Conservation (phyloP, 1,139 yeast genomes). For the Candida buenavistaensis region DNA sequence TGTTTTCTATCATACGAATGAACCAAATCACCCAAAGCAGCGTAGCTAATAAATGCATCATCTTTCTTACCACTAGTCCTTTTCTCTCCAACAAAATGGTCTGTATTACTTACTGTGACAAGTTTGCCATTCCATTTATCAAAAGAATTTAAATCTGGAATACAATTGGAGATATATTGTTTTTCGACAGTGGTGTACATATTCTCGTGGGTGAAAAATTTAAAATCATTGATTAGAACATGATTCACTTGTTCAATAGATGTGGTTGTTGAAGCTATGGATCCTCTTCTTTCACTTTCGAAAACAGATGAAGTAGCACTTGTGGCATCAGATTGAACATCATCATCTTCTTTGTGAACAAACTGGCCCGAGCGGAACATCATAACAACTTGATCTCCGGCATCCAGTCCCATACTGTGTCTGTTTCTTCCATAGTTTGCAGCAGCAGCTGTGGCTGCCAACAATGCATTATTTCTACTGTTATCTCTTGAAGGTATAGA, state of each 20-base stretch:
- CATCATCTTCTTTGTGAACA: constrained; percentile 6
- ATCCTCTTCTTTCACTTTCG: constrained; percentile 12
- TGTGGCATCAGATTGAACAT: constrained; percentile 3
- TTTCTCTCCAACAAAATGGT: constrained; percentile 19
- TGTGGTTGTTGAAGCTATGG: constrained; percentile 11
- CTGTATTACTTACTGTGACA: constrained; percentile 33
- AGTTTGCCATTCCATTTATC: constrained; percentile 40
- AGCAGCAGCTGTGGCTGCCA: constrained; percentile 29
- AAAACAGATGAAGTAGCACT: constrained; percentile 10
- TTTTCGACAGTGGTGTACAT: constrained; percentile 31
- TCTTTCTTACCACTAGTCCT: constrained; percentile 11
- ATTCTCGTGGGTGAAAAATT: constrained; percentile 26
- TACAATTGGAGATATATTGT: constrained; percentile 39
- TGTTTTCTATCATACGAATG: constrained; percentile 14
- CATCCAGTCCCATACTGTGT: neutral
- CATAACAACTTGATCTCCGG: neutral
- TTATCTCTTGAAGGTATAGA: constrained; percentile 31
- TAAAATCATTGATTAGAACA: constrained; percentile 17
- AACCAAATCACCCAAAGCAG: constrained; percentile 16
- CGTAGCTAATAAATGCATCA: constrained; percentile 14
- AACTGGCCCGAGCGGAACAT: constrained; percentile 4
- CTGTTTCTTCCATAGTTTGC: constrained; percentile 16
- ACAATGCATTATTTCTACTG: constrained; percentile 26
- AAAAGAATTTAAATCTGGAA: constrained; percentile 40
- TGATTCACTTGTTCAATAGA: constrained; percentile 5